phyloP scores from a whole-genome alignment of 2,329 filamentous ascomycete genomes.

The Arachnomyces sp. region DNA sequence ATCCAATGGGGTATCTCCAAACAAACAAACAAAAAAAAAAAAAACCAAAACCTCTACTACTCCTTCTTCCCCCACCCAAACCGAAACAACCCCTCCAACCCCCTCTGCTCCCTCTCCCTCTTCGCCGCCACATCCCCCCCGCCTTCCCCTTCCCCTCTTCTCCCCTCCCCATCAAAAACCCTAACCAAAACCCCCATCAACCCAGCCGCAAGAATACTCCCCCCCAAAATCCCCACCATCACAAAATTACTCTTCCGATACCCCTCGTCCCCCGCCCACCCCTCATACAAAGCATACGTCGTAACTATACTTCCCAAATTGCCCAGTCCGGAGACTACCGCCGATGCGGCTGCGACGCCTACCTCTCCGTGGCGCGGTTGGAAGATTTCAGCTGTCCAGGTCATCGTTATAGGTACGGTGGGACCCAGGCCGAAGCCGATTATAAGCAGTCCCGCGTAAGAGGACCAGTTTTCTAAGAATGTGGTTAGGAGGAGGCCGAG shows the following conservation, averaged over 20 bases:
- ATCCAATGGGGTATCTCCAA: too few species aligned
- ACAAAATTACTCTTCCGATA: conserved; percentile 78
- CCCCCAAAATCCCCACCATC: conserved; percentile 77
- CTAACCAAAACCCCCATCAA: conserved; percentile 60
- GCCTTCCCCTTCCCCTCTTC: conserved; percentile 6
- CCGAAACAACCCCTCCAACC: conserved; percentile 29
- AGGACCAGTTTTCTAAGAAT: conserved; percentile 68
- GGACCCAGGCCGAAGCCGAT: conserved; percentile 86
- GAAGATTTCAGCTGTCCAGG: conserved; percentile 87
- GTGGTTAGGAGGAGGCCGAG: conserved; percentile 71
- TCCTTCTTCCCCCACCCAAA: conserved; percentile 7
- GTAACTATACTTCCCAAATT: conserved; percentile 81
- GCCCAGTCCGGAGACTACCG: conserved; percentile 77
- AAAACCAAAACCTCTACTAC: too few species aligned
- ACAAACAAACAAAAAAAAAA: too few species aligned
- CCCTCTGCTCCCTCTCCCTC: conserved; percentile 28
- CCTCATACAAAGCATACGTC: conserved; percentile 81
- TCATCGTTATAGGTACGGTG: conserved; percentile 88
- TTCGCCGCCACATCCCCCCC: conserved; percentile 28
- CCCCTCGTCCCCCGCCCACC: conserved; percentile 64
- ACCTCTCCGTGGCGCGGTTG: conserved; percentile 84
- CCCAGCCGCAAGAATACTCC: conserved; percentile 62
- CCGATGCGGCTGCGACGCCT: conserved; percentile 77
- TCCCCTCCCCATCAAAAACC: conserved; percentile 27
- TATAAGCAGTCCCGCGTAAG: conserved; percentile 82